These are phyloP conservation scores for Gamsiella multidivaricata DNA, from an alignment of 192 early-diverging fungal genomes.

Conservation along the genomic window DNA sequence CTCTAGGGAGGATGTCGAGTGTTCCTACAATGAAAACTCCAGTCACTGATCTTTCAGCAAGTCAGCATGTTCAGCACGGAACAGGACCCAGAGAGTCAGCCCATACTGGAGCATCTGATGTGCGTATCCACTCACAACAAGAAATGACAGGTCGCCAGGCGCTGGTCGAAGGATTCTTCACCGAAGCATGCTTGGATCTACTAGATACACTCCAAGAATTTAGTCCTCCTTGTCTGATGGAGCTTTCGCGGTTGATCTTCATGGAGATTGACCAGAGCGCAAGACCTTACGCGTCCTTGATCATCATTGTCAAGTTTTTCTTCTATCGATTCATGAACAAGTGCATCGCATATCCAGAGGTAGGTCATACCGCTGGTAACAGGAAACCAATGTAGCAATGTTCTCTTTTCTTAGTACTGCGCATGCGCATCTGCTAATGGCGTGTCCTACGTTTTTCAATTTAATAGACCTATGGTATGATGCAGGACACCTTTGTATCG, in stretches of 20 bases:
- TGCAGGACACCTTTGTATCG: conserved; percentile 50
- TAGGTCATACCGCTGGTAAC: neutral
- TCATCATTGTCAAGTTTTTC: conserved; percentile 56
- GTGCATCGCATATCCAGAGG: conserved; percentile 55
- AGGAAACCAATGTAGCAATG: too few relatives aligned
- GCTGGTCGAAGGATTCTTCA: conserved; percentile 46
- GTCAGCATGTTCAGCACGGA: neutral
- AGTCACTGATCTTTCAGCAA: neutral
- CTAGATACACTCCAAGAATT: conserved; percentile 47
- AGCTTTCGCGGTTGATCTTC: conserved; percentile 38
- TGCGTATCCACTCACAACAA: neutral
- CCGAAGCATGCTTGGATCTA: conserved; percentile 48
- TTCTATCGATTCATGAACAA: conserved; percentile 56
- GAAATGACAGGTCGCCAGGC: conserved; percentile 31
- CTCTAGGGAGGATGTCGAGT: conserved; percentile 26
- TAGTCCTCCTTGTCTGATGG: conserved; percentile 48
- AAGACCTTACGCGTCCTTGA: conserved; percentile 43
- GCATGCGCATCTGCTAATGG: neutral
- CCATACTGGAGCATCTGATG: neutral
- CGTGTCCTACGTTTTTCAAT: too few relatives aligned
- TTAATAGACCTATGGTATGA: conserved; percentile 57
- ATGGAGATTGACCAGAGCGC: conserved; percentile 23
- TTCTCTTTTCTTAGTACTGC: neutral
- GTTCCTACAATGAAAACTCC: conserved; percentile 24
- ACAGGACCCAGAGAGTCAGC: neutral